phyloP scores from a whole-genome alignment of 495 filamentous ascomycete species.

The Lophium mytilinum region DNA sequence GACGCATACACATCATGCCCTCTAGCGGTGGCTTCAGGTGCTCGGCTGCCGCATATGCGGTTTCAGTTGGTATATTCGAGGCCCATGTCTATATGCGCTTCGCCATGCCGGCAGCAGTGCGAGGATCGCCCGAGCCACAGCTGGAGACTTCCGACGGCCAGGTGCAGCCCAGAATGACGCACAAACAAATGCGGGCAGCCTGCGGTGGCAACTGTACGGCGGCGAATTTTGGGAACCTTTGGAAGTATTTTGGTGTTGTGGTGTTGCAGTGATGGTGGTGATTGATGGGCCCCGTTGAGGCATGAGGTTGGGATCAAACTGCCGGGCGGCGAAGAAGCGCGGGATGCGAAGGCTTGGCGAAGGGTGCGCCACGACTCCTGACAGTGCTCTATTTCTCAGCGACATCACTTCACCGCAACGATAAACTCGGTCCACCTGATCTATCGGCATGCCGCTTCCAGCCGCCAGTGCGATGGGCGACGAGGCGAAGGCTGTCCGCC shows the following conservation, averaged over 20 bases:
- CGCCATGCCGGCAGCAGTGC: slow-evolving; percentile 3
- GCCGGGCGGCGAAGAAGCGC: not conserved
- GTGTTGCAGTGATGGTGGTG: no score
- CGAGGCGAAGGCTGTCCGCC: no score
- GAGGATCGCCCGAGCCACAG: slow-evolving; percentile 27
- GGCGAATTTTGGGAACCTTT: not conserved
- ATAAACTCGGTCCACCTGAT: no score
- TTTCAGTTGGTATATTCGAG: slow-evolving; percentile 22
- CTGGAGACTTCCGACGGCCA: slow-evolving; percentile 12
- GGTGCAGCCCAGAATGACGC: slow-evolving; percentile 11
- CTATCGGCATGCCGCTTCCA: no score
- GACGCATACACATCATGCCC: slow-evolving; percentile 14
- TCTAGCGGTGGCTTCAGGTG: not conserved
- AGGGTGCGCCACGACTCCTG: not conserved
- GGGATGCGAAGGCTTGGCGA: not conserved
- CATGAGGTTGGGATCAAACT: not conserved
- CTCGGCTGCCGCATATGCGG: slow-evolving; percentile 25
- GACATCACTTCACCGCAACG: no score
- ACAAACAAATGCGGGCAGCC: slow-evolving; percentile 5
- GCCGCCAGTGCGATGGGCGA: no score
- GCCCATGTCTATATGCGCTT: slow-evolving; percentile 23
- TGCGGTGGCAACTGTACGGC: not conserved
- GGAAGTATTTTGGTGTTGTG: no score
- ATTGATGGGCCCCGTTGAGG: no score
- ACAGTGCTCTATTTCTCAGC: no score